phyloP scores from a whole-genome alignment of 2,329 filamentous ascomycete genomes.

The Trichothecium sympodiale region DNA sequence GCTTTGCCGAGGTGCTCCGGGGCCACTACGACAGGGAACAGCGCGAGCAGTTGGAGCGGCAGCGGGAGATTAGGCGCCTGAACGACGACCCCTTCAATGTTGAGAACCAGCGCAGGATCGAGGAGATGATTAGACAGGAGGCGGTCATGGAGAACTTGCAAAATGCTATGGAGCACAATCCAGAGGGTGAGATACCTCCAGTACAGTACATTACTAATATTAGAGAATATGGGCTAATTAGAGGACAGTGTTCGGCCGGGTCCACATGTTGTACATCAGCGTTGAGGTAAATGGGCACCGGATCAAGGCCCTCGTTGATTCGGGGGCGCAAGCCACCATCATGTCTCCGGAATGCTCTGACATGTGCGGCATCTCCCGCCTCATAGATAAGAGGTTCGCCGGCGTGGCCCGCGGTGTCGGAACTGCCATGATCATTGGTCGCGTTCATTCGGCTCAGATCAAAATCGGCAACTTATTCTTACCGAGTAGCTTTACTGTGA shows the following conservation, averaged over 20 bases:
- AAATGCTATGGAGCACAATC: constrained; percentile 93
- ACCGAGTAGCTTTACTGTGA: constrained; percentile 94
- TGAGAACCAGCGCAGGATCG: constrained; percentile 83
- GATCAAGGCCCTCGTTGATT: constrained; percentile 94
- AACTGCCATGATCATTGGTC: constrained; percentile 86
- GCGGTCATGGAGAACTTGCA: constrained; percentile 91
- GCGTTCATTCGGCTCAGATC: constrained; percentile 91
- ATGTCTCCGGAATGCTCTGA: constrained; percentile 94
- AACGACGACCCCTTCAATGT: constrained; percentile 93
- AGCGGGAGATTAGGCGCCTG: constrained; percentile 71
- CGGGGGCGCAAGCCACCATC: constrained; percentile 93
- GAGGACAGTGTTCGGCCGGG: constrained; percentile 71
- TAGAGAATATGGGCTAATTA: constrained; percentile 1
- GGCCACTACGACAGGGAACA: constrained; percentile 60
- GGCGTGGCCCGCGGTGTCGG: constrained; percentile 90
- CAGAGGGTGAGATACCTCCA: constrained; percentile 58
- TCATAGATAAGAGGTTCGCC: constrained; percentile 85
- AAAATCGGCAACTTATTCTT: constrained; percentile 81
- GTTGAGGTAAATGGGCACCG: constrained; percentile 89
- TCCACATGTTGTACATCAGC: constrained; percentile 93
- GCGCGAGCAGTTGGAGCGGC: constrained; percentile 62
- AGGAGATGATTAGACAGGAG: constrained; percentile 94
- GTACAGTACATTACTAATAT: background rate
- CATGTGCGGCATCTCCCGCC: constrained; percentile 86
- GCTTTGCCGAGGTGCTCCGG: constrained; percentile 64